Base-by-base conservation (phyloP, 1,284 basidiomycete genomes). In the Marasmius tenuissimus region DNA sequence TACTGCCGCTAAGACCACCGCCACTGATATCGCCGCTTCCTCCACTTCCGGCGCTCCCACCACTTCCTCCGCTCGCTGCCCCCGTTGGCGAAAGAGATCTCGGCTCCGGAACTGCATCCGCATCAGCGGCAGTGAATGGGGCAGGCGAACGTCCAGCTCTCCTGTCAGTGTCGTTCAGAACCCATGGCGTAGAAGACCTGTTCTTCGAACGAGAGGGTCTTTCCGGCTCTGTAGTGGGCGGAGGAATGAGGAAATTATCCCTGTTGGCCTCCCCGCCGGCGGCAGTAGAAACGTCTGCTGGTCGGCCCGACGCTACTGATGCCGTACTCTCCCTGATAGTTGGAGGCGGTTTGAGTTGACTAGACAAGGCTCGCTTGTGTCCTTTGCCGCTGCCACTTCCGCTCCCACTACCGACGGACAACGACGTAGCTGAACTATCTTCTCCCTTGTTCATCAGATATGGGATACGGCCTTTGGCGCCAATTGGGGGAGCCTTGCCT, bases 61-160 rank as follows among this genome's bases (percentile, higher is more conserved):
- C 20, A 8, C n/a, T 47, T 8, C 20, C n/a, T 18, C 16, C 20
- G 20, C 45, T 47, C 16, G n/a, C 20, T 47, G 27, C 8, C 45
- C 8, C 45, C 2, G 9, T 16, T n/a, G 61, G 61, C 10, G 61
- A 59, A 4, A 62, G 37, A 18, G 61, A 62, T 38, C 61, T 62
- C 22, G 61, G 58, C 10, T 51, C 40, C n/a, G 57, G 57, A 2
- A 51, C 42, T 6, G 47, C 50, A 47, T 52, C 37, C 37, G 35
- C n/a, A 47, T 11, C 42, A 7, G 18, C 14, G 18, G 18, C 35
- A 5, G 47, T 11, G 40, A 54, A 48, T 12, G 61, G 57, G 6
- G 57, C 51, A 18, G 61, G 61, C 2, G 61, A 58, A 38, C 10
- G 18, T 12, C 20, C 52, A 14, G 52, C 27, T 54, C 52, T 34